A percentile compares a stretch with the other conserved stretches of the same genome.
Evolutionary conservation across 2,329 filamentous ascomycete genomes (phyloP).

Genomic region (Talaromyces atroroseus): DNA sequence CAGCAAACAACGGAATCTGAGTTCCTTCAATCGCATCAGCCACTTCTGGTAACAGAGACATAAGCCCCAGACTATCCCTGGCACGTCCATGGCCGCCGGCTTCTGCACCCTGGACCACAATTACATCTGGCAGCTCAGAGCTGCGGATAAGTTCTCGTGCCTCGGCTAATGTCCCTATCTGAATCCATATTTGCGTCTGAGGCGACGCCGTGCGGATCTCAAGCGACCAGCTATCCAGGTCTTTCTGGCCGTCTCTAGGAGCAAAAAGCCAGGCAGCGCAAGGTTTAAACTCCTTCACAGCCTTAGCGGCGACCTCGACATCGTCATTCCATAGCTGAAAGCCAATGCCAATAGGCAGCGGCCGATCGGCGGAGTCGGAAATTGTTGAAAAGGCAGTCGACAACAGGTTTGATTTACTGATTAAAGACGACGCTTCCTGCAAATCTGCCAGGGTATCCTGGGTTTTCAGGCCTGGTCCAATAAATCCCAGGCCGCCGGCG

Average conservation of each 20-base stretch:
- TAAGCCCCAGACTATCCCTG: slow-evolving; percentile 44
- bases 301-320: slow-evolving; percentile 24
- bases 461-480: slow-evolving; percentile 51
- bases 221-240: slow-evolving; percentile 42
- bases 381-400: slow-evolving; percentile 3
- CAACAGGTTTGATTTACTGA: slow-evolving; percentile 19
- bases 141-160: slow-evolving; percentile 38
- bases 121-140: slow-evolving; percentile 42
- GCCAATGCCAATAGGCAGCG: slow-evolving; percentile 38
- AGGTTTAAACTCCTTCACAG: slow-evolving; percentile 31
- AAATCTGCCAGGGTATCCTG: slow-evolving; percentile 28
- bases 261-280: slow-evolving; percentile 42
- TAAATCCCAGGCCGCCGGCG: slow-evolving; percentile 53
- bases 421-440: slow-evolving; percentile 21
- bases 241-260: slow-evolving; percentile 25
- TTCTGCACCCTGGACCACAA: slow-evolving; percentile 53
- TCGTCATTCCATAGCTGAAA: slow-evolving; percentile 39
- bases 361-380: slow-evolving; percentile 5
- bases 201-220: slow-evolving; percentile 39
- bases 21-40: slow-evolving; percentile 45
- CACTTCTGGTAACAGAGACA: slow-evolving; percentile 49
- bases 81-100: slow-evolving; percentile 51
- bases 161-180: slow-evolving; percentile 50
- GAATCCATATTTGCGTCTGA: slow-evolving; percentile 50
- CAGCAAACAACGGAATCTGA: slow-evolving; percentile 45